Conservation (phyloP, 2,329 filamentous ascomycete genomes). For the Rasamsonia emersonii region DNA sequence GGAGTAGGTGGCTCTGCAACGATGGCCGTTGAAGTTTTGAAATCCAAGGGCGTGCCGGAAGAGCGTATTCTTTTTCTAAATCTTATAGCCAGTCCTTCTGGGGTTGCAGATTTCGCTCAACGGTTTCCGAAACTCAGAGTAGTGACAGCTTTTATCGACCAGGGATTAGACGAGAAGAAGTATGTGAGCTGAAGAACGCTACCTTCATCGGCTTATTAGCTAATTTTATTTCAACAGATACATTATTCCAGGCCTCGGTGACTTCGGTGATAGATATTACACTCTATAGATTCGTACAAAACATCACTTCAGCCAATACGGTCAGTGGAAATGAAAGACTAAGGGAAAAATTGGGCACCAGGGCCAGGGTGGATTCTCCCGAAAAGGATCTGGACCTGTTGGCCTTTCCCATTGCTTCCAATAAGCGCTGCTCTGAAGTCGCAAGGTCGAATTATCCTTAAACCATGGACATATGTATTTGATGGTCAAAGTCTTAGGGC, state of each 20-base stretch:
- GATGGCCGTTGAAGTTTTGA: slow-evolving; percentile 92
- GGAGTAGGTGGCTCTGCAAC: slow-evolving; percentile 79
- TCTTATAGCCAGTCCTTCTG: slow-evolving; percentile 92
- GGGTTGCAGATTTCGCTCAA: slow-evolving; percentile 78
- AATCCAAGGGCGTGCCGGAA: slow-evolving; percentile 82
- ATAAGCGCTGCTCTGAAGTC: no score
- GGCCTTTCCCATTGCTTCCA: no score
- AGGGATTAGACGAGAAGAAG: slow-evolving; percentile 97
- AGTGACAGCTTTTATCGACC: slow-evolving; percentile 91
- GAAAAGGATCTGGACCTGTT: no score
- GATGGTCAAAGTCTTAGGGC: no score
- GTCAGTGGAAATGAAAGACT: no score
- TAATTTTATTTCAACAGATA: slow-evolving; percentile 52
- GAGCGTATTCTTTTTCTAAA: slow-evolving; percentile 95
- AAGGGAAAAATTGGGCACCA: no score
- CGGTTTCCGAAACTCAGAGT: slow-evolving; percentile 84
- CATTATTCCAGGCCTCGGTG: slow-evolving; percentile 85
- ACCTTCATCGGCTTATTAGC: not conserved
- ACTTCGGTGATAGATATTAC: slow-evolving; percentile 94
- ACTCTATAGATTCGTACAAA: slow-evolving; percentile 57
- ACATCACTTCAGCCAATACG: not conserved
- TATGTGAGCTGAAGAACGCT: slow-evolving; percentile 47
- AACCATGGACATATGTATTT: no score
- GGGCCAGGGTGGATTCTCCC: no score
- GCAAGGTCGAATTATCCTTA: no score